phyloP scores from a whole-genome alignment of 805 yeast genomes.

The Maudiozyma pseudohumilis region DNA sequence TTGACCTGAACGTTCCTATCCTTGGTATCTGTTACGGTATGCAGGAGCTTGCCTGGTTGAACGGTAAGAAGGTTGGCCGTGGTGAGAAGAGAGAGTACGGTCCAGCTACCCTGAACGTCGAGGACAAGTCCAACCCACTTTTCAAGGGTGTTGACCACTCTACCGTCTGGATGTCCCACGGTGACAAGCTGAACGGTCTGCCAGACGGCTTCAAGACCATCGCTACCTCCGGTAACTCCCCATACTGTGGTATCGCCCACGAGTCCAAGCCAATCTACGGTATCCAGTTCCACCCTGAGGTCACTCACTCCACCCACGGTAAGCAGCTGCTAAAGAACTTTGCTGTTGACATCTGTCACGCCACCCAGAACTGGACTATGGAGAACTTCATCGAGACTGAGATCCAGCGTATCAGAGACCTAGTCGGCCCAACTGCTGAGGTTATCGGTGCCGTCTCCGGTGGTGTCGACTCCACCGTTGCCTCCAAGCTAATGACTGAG shows the following conservation, averaged over 20 bases:
- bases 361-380: conserved; percentile 92
- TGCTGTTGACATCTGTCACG: conserved; percentile 84
- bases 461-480: conserved; percentile 98
- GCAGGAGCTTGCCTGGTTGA: conserved; percentile 98
- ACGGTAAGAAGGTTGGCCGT: conserved; percentile 82
- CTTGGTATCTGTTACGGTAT: conserved; percentile 98
- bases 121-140: conserved; percentile 55
- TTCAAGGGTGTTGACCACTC: conserved; percentile 88
- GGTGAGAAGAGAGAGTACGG: conserved; percentile 98
- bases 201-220: conserved; percentile 84
- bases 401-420: conserved; percentile 77
- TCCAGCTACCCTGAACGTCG: conserved; percentile 79
- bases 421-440: conserved; percentile 96
- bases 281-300: conserved; percentile 98
- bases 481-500: conserved; percentile 94
- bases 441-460: conserved; percentile 99
- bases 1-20: conserved; percentile 85
- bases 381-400: conserved; percentile 95
- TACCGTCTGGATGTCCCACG: conserved; percentile 99
- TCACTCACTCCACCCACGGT: conserved; percentile 90
- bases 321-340: conserved; percentile 80
- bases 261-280: conserved; percentile 71
- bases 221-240: conserved; percentile 90
- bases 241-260: conserved; percentile 86
- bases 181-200: conserved; percentile 85